Evolutionary conservation across 2,329 filamentous ascomycete species (phyloP).

Genomic region (Aureobasidium zeae): DNA sequence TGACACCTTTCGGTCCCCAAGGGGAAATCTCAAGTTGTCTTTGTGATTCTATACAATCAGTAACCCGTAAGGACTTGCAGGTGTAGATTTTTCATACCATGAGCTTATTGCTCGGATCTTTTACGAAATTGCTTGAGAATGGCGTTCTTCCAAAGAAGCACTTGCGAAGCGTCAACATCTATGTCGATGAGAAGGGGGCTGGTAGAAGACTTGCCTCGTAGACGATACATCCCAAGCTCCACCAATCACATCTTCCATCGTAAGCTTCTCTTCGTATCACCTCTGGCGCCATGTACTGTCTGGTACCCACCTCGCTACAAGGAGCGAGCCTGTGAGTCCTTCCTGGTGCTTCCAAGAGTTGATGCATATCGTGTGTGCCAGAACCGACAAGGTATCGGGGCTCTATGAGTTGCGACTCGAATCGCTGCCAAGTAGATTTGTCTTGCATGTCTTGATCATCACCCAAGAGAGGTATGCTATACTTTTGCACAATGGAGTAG

Average conservation of each 20-base stretch:
- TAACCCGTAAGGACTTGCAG: background rate
- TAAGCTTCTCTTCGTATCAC: conserved; percentile 74
- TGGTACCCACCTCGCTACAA: conserved; percentile 83
- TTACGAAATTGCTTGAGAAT: conserved; percentile 71
- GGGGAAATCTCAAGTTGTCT: conserved; percentile 61
- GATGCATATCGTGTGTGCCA: conserved; percentile 18
- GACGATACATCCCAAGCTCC: conserved; percentile 89
- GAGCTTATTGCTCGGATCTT: conserved; percentile 80
- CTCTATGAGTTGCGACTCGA: no score
- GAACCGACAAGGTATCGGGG: no score
- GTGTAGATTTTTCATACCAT: conserved; percentile 43
- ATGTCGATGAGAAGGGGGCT: background rate
- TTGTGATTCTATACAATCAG: conserved; percentile 53
- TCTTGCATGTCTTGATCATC: conserved; percentile 61
- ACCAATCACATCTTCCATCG: conserved; percentile 92
- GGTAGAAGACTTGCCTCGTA: conserved; percentile 53
- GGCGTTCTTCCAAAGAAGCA: conserved; percentile 88
- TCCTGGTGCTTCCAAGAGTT: conserved; percentile 35
- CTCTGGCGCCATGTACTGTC: conserved; percentile 97
- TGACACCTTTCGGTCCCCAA: conserved; percentile 41
- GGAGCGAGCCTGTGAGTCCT: conserved; percentile 58
- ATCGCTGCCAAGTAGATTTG: no score
- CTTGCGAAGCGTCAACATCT: conserved; percentile 27
- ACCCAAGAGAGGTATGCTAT: conserved; percentile 64
- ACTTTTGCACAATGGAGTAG: conserved; percentile 65